Evolutionary conservation across 73 alveolate genomes (phyloP).

Genomic region (Halteria grandinella): DNA sequence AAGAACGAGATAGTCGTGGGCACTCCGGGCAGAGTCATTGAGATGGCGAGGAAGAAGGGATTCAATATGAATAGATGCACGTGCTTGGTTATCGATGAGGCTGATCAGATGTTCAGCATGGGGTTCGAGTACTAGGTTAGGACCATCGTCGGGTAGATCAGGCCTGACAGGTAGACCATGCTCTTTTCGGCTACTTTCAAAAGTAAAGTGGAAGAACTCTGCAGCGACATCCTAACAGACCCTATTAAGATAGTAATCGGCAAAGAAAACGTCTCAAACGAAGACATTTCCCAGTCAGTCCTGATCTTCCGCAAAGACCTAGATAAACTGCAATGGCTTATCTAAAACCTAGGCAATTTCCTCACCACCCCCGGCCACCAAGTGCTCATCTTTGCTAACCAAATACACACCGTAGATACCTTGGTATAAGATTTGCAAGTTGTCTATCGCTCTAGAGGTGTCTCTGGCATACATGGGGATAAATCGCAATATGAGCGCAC

Average conservation of each 20-base stretch:
- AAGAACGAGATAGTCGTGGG: conserved; percentile 86
- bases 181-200: conserved; percentile 86
- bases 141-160: conserved; percentile 73
- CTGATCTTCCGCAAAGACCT: conserved; percentile 69
- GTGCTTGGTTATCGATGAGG: conserved; percentile 93
- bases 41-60: conserved; percentile 82
- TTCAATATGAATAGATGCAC: conserved; percentile 77
- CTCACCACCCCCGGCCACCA: conserved; percentile 74
- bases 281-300: conserved; percentile 79
- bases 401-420: conserved; percentile 52
- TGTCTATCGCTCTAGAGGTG: conserved; percentile 35
- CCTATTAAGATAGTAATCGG: conserved; percentile 79
- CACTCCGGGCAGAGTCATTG: conserved; percentile 96
- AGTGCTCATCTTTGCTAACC: conserved; percentile 83
- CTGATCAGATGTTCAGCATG: conserved; percentile 93
- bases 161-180: conserved; percentile 78
- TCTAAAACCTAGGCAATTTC: conserved; percentile 55
- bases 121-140: conserved; percentile 91
- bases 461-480: conserved; percentile 77
- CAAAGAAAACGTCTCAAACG: conserved; percentile 72
- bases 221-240: conserved; percentile 64
- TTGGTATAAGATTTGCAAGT: conserved; percentile 29
- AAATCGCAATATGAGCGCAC: conserved; percentile 69
- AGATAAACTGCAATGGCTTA: conserved; percentile 78
- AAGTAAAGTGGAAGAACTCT: conserved; percentile 65